phyloP scores from a whole-genome alignment of 2,329 filamentous ascomycete genomes.

The Cladosporium cucumerinum region DNA sequence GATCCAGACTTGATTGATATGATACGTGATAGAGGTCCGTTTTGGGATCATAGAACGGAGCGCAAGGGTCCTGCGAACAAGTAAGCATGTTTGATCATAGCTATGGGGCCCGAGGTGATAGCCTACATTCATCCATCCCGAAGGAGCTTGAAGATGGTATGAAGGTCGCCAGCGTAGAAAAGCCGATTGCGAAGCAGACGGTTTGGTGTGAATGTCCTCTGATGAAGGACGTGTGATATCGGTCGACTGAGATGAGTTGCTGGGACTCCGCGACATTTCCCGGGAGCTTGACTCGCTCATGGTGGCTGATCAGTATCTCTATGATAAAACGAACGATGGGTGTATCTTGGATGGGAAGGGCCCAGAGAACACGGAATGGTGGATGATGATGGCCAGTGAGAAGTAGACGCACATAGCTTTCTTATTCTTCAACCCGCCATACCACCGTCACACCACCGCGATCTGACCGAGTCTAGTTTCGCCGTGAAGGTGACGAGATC shows the following conservation, averaged over 20 bases:
- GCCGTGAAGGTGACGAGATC: not conserved
- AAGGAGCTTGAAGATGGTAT: constrained; percentile 39
- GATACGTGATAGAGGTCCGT: constrained; percentile 42
- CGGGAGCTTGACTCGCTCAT: constrained; percentile 19
- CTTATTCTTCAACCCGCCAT: constrained; percentile 6
- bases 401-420: constrained; percentile 13
- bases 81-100: not conserved
- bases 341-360: not conserved
- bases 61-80: constrained; percentile 38
- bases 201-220: constrained; percentile 8
- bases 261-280: constrained; percentile 11
- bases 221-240: constrained; percentile 14
- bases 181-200: not conserved
- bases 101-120: not conserved
- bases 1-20: constrained; percentile 42
- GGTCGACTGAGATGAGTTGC: constrained; percentile 12
- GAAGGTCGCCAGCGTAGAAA: constrained; percentile 26
- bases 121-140: constrained; percentile 40
- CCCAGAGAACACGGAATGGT: not conserved
- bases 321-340: not conserved
- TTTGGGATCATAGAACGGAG: constrained; percentile 38
- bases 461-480: constrained; percentile 16
- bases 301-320: not conserved
- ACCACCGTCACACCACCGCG: constrained; percentile 4
- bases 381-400: not conserved